Evolutionary conservation across 2,329 filamentous ascomycete genomes (phyloP).

Genomic region (Acephala macrosclerotiorum): DNA sequence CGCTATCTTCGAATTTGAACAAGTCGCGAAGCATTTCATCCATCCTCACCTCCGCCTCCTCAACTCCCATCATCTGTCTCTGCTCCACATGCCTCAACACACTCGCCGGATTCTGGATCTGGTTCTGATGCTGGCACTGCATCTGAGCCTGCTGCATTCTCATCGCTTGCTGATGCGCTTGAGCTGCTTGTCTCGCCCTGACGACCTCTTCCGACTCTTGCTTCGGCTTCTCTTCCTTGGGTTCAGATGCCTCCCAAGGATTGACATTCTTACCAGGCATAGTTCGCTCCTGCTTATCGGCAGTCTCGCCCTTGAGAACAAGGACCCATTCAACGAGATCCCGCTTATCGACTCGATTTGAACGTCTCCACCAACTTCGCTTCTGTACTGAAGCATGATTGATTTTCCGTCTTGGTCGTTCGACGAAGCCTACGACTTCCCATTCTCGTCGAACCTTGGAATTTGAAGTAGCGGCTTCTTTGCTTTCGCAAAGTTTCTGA

Average conservation of each 20-base stretch:
- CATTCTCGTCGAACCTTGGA: constrained; percentile 14
- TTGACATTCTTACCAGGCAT: constrained; percentile 23
- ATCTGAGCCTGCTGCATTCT: not conserved
- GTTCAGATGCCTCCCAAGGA: constrained; percentile 22
- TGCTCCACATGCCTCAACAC: constrained; percentile 28
- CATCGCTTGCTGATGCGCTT: not conserved
- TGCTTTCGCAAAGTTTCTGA: constrained; percentile 25
- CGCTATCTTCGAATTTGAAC: constrained; percentile 19
- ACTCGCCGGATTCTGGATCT: constrained; percentile 7
- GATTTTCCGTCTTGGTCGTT: constrained; percentile 22
- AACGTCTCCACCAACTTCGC: constrained; percentile 4
- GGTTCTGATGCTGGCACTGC: not conserved
- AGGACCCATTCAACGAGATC: constrained; percentile 27
- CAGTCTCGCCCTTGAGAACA: constrained; percentile 23
- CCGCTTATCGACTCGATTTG: constrained; percentile 9
- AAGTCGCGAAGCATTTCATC: constrained; percentile 25
- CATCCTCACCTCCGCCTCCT: constrained; percentile 29
- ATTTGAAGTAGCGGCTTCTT: constrained; percentile 18
- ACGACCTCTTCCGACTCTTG: not conserved
- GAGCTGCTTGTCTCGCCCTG: constrained; percentile 2
- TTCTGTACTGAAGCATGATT: not conserved
- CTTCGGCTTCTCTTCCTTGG: not conserved
- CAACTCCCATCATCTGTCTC: constrained; percentile 7
- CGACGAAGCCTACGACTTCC: constrained; percentile 19
- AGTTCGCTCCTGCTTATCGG: constrained; percentile 14